Evolutionary conservation across 768 basidiomycete species (phyloP), one percentile per base, ranked within the genome.

Genomic region (Tylopilus plumbeoviolaceoides): DNA sequence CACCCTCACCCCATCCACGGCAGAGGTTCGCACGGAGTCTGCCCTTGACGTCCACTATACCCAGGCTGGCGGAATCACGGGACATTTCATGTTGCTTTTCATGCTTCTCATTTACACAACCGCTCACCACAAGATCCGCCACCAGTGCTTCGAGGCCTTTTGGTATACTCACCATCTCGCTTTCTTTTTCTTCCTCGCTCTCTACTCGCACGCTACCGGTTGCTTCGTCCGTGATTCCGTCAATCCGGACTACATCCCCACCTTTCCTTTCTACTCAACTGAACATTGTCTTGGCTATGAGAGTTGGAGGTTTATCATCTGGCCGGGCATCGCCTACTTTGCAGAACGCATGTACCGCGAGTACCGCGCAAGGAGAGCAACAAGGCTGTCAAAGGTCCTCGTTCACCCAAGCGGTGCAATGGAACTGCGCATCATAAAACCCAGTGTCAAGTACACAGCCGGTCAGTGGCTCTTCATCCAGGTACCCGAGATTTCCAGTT

Each of bases 91-190:
- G 93, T 82, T 95, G 39, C 75, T 97, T 55, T 84, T 94, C 69
- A 93, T 98, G 91, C 69, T 98, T 59, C 67, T 93, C 62, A 92
- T 95, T 80, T 95, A 95, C 69, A 82, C 89, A 38, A 94, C 92
- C 20, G 92, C 94, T 4, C 91, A 94, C 70, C 78, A 82, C 64
- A 92, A 89, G 71, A 85, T 98, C 57, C 87, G 94, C 59, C 70
- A 80, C 55, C 90, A 93, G 70, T 90, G 85, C 74, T 97, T 95
- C 71, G 94, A 98, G 70, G 91, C 83, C 1, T 98, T 98, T 77
- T 95, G 93, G 93, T 95, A 94, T 70, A 94, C 93, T 31, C 94
- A 95, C 59, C 94, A 95, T 60, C 82, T 94, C 38, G 91, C 90
- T 11, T 91, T 94, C 78, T 91, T 94, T 75, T 94, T 95, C 75